A percentile compares a stretch with the other conserved stretches of the same genome.
phyloP scores from a whole-genome alignment of 1,284 basidiomycete genomes.

The Kwoniella shivajii region DNA sequence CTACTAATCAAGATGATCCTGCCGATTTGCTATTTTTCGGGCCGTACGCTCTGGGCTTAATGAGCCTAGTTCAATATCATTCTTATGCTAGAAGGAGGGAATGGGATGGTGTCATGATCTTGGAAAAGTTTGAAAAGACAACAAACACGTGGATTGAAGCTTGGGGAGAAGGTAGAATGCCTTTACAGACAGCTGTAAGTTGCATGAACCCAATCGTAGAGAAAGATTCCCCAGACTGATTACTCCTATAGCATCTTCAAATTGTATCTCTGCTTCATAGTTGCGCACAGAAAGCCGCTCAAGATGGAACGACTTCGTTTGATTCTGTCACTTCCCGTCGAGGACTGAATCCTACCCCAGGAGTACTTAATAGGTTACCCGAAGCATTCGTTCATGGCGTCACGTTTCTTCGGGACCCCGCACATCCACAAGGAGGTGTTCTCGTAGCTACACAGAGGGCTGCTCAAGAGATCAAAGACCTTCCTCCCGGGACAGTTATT shows the following conservation, averaged over 20 bases:
- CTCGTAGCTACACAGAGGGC: conserved; percentile 34
- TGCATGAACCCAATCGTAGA: too few relatives aligned
- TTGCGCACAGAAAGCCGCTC: conserved; percentile 13
- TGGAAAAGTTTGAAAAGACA: conserved; percentile 27
- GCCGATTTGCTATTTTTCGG: conserved; percentile 28
- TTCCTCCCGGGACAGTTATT: conserved; percentile 35
- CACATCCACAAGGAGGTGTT: conserved; percentile 28
- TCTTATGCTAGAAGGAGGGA: conserved; percentile 33
- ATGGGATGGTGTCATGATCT: conserved; percentile 32
- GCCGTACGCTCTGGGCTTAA: conserved; percentile 27
- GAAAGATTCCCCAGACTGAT: too few relatives aligned
- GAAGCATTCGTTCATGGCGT: conserved; percentile 33
- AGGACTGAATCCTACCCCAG: conserved; percentile 38
- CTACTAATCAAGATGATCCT: conserved; percentile 26
- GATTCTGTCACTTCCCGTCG: conserved; percentile 14
- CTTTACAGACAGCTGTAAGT: conserved; percentile 22
- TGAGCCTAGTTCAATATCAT: conserved; percentile 35
- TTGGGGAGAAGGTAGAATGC: conserved; percentile 18
- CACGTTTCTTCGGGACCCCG: conserved; percentile 31
- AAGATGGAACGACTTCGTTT: conserved; percentile 14
- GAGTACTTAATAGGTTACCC: conserved; percentile 30
- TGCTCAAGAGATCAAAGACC: conserved; percentile 34
- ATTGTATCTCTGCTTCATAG: conserved; percentile 19
- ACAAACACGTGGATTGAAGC: conserved; percentile 21
- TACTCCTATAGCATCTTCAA: conserved; percentile 24